These are phyloP conservation scores for Aspergillus sp. DNA, from an alignment of 2,329 filamentous ascomycete species.

Conservation along the genomic window DNA sequence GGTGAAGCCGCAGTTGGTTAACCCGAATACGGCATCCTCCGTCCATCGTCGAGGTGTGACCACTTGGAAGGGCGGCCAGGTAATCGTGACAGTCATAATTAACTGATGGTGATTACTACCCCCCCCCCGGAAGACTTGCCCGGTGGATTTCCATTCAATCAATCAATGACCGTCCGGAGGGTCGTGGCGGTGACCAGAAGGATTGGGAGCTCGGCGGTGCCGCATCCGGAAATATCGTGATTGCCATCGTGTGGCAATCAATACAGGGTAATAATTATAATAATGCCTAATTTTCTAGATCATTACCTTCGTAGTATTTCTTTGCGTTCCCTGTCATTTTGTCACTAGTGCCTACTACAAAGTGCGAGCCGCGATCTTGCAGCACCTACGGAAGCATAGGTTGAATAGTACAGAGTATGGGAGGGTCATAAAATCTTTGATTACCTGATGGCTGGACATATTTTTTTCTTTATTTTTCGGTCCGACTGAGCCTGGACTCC, in stretches of 20 bases:
- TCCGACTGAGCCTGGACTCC: too few species aligned
- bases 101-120: neutral
- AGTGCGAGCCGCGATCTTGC: neutral
- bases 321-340: too few species aligned
- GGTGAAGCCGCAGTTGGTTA: neutral
- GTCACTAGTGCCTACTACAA: too few species aligned
- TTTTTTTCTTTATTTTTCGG: too few species aligned
- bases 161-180: too few species aligned
- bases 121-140: too few species aligned
- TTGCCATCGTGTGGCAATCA: constrained; percentile 3
- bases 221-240: constrained; percentile 1
- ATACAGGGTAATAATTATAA: too few species aligned
- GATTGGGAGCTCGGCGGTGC: neutral
- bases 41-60: neutral
- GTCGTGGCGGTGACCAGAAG: constrained; percentile 3
- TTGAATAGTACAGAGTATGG: neutral
- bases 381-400: neutral
- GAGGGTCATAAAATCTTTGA: neutral
- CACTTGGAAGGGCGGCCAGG: neutral
- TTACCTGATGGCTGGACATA: too few species aligned
- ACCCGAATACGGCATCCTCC: neutral
- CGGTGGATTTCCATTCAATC: too few species aligned
- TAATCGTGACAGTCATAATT: neutral
- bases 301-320: too few species aligned
- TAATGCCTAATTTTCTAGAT: neutral